Evolutionary conservation across 306 rosid genomes (phyloP), one percentile per base, ranked within the genome.

Genomic region (Ormosia semicastrata): DNA sequence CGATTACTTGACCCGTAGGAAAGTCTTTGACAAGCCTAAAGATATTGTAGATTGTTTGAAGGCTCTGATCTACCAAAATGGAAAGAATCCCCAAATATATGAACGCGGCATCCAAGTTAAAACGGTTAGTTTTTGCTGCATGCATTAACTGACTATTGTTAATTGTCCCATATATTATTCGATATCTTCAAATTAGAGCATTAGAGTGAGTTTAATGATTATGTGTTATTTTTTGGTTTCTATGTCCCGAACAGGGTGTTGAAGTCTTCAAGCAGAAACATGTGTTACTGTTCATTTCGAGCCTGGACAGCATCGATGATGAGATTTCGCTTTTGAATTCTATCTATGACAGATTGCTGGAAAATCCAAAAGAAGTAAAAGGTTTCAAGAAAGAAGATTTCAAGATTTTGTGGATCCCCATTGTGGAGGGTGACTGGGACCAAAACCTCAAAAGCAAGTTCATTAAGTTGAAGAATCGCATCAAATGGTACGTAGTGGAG

Each of bases 361-460:
- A 66, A 2, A 69, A 73, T 2, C 46, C 84, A 46, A 66, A 46
- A 79, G 66, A 72, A 29, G 0, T 14, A 6, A 78, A 73, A 47
- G 66, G 41, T 14, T 84, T 43, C 33, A 79, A 30, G 40, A 84
- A 78, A 58, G 84, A 78, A 5, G 84, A 84, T 6, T 73, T 84
- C 41, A 73, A 79, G 77, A 84, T 84, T 24, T 34, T 84, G 60
- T 84, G 87, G 87, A 11, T 84, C 59, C 87, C 87, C 17, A 12
- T 84, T 44, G 84, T 78, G 81, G 30, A 11, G 0, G 10, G 0
- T 0, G 46, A 41, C 0, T 84, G 87, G 87, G 79, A 37, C 32
- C 14, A 46, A 46, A 46, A 46, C 50, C 11, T 46, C 13, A 46
- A 46, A 4, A 46, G 50, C 50, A 46, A 46, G 11, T 46, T 46